Conservation (phyloP, 2,329 filamentous ascomycete genomes). For the Cladosporium cucumerinum region DNA sequence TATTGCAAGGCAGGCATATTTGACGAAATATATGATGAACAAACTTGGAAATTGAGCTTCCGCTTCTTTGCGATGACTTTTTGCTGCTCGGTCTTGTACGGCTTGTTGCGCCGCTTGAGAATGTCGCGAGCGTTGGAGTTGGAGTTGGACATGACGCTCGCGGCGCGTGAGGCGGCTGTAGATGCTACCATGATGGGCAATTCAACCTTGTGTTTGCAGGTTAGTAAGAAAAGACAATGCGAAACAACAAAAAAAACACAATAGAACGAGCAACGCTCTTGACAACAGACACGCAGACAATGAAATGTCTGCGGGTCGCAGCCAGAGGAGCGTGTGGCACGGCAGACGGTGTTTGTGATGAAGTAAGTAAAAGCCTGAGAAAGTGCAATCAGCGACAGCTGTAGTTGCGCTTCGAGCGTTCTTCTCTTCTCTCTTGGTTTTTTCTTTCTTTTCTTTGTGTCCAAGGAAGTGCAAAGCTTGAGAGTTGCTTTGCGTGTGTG, state of each 20-base stretch:
- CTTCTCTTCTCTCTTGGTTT: neutral
- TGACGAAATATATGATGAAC: conserved; percentile 25
- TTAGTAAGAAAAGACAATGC: conserved; percentile 13
- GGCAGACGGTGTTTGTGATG: neutral
- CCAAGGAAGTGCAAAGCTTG: neutral
- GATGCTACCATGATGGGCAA: conserved; percentile 4
- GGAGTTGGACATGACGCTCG: conserved; percentile 10
- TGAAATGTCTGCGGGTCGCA: neutral
- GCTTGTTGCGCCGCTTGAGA: conserved; percentile 39
- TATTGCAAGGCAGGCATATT: conserved; percentile 12
- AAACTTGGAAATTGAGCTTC: conserved; percentile 52
- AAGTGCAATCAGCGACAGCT: neutral
- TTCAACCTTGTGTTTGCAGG: neutral
- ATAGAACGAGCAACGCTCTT: neutral
- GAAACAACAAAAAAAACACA: conserved; percentile 6
- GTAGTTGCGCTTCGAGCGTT: neutral
- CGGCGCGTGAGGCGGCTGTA: conserved; percentile 11
- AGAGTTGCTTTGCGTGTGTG: neutral
- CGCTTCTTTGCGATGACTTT: conserved; percentile 58
- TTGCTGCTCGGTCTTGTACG: conserved; percentile 59
- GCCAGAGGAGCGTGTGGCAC: neutral
- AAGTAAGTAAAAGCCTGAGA: neutral
- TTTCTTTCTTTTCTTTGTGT: neutral
- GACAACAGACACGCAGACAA: neutral
- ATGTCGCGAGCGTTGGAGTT: conserved; percentile 23